Evolutionary conservation across 2,329 filamentous ascomycete species (phyloP), one percentile per base, ranked within the genome.

Genomic region (Aspergillus brasiliensis): DNA sequence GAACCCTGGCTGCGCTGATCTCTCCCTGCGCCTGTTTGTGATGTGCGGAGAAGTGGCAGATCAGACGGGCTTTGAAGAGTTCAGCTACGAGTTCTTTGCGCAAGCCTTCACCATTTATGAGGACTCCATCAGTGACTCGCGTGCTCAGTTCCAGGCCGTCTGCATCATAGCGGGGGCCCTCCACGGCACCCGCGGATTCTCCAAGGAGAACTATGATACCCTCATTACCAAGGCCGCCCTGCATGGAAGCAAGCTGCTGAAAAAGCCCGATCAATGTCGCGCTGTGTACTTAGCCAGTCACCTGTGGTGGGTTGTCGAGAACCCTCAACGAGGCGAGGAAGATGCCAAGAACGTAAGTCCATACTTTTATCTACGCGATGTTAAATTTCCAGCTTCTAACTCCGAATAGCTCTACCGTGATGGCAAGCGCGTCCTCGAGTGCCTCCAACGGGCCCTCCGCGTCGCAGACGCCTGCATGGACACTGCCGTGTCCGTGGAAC

Each of bases 381-480:
- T n/a, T n/a, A n/a, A n/a, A n/a, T n/a, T n/a, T n/a, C n/a, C 64
- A 47, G n/a, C 13, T 2, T 6, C 15, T 7, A 28, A 49, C 46
- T 11, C 27, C 15, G 5, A 28, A 19, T 69, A 95, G 92, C 86
- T 97, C 51, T 99, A 99, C 78, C 94, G 95, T 59, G 95, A 99
- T 70, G 95, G 95, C 57, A 99, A 99, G 80, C 88, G 95, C 52
- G 95, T 99, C 2, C 86, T 99, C 5, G 95, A 99, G 76, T 99
- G 95, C 72, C 83, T 99, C 51, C 95, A 99, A 77, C 90, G 95
- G 58, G 95, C 95, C 10, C 87, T 99, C 8, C 89, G 96, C 37
- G 96, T 99, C 27, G 96, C 95, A 2, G 95, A 99, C 77, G 96
- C 95, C 6, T 99, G 95, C 80, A 99, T 99, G 95, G 96, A 99